Evolutionary conservation across 2,329 filamentous ascomycete genomes (phyloP).

Genomic region (Paramyrothecium roridum): DNA sequence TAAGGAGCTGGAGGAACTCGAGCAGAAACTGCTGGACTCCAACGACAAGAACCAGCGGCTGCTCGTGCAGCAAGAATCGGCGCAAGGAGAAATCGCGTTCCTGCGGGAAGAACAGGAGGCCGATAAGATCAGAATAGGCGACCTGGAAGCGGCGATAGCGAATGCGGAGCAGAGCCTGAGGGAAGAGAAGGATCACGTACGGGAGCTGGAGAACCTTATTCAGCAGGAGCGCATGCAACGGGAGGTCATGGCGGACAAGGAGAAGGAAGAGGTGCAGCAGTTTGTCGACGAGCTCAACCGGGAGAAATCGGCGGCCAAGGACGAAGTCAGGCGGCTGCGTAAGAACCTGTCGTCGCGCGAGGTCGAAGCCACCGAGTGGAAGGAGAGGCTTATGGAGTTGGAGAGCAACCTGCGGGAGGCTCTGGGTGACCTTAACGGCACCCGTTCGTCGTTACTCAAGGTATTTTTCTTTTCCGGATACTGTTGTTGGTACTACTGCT

Average conservation of each 20-base stretch:
- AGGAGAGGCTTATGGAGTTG: conserved; percentile 83
- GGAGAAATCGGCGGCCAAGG: conserved; percentile 77
- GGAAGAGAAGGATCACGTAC: conserved; percentile 76
- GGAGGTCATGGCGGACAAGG: conserved; percentile 79
- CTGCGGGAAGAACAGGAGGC: conserved; percentile 93
- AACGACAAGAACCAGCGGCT: conserved; percentile 86
- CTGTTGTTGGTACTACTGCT: conserved; percentile 7
- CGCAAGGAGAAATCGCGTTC: conserved; percentile 91
- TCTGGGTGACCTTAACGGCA: conserved; percentile 83
- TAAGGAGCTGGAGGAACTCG: conserved; percentile 80
- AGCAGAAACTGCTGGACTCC: conserved; percentile 77
- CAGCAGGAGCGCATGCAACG: conserved; percentile 79
- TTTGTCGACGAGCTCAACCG: conserved; percentile 89
- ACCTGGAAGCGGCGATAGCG: conserved; percentile 80
- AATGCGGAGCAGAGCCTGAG: conserved; percentile 75
- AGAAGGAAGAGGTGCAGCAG: conserved; percentile 94
- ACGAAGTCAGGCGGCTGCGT: conserved; percentile 77
- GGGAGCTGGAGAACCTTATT: conserved; percentile 72
- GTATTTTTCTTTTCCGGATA: conserved; percentile 36
- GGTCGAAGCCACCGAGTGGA: conserved; percentile 86
- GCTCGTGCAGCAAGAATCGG: conserved; percentile 87
- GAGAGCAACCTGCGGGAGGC: conserved; percentile 86
- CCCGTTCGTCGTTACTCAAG: conserved; percentile 79
- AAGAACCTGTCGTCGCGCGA: conserved; percentile 82
- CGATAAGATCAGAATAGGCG: conserved; percentile 97